phyloP scores from a whole-genome alignment of 345 rosid species.

The Adansonia digitata region DNA sequence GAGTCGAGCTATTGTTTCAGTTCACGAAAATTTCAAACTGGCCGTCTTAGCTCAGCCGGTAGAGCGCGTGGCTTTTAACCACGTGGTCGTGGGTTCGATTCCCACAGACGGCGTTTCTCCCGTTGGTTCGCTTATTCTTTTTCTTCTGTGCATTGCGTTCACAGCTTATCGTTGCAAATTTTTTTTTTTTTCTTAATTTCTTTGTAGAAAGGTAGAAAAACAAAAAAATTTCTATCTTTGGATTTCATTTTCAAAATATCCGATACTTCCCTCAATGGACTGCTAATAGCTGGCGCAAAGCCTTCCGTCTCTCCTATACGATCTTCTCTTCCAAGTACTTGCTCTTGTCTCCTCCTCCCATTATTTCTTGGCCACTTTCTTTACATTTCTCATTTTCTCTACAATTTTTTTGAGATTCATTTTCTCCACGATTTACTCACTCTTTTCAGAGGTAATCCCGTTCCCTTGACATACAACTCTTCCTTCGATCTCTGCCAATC shows the following conservation, averaged over 20 bases:
- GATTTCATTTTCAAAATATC: neutral
- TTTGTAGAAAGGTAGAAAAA: too few species aligned
- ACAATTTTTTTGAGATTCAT: conserved; percentile 66
- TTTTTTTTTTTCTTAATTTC: neutral
- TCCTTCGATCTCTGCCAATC: conserved; percentile 43
- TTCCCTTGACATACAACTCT: conserved; percentile 37
- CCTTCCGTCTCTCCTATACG: conserved; percentile 28
- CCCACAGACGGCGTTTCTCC: conserved; percentile 58
- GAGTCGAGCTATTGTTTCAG: too few species aligned
- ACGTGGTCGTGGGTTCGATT: conserved; percentile 73
- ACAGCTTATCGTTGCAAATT: neutral
- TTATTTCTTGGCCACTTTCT: conserved; percentile 31
- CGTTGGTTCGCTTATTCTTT: too few species aligned
- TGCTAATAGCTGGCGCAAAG: neutral
- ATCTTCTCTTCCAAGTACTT: conserved; percentile 37
- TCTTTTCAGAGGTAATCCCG: conserved; percentile 39
- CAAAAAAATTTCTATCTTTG: neutral
- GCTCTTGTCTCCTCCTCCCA: conserved; percentile 50
- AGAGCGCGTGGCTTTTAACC: conserved; percentile 80
- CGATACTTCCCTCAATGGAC: neutral
- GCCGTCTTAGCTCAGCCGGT: conserved; percentile 74
- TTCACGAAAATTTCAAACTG: too few species aligned
- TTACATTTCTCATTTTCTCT: conserved; percentile 30
- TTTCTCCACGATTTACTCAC: conserved; percentile 50
- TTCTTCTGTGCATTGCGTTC: too few species aligned